Base-by-base conservation (phyloP, 1,284 basidiomycete genomes). In the Violaceomyces palustris region DNA sequence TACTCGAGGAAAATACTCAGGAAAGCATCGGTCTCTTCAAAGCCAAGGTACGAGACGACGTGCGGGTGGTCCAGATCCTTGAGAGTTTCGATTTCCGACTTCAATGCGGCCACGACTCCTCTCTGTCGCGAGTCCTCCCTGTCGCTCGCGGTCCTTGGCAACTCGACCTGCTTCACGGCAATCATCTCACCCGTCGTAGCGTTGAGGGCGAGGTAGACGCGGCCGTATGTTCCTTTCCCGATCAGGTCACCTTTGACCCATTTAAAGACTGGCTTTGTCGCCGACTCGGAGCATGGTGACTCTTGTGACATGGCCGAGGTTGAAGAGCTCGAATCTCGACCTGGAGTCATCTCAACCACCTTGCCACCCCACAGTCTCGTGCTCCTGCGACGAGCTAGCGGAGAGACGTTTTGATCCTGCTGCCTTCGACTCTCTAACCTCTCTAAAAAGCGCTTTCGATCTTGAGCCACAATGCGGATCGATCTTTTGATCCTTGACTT, bases 151-250 rank as follows among this genome's bases (percentile, higher is more conserved):
- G 90, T 93, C 38, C 83, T 83, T 1, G 93, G 92, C 46, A 93
- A 80, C 74, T 97, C 93, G 37, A 99, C 94, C 76, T 99, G 94
- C 76, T 99, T 99, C 61, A 99, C 94, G 6, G 94, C 94, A 64
- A 98, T 92, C 87, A 97, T 93, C 75, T 98, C 93, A 45, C 93
- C 93, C 0, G 92, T 96, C 1, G 89, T 93, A n/a, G 88, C 89
- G 74, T 98, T 98, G 54, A 98, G 78, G 15, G 90, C 94, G 37
- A 97, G 82, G 69, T 96, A 98, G 23, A 98, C 94, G 38, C 87
- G 83, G 6, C 93, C 93, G 68, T 92, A 99, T 4, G 91, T 94
- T 19, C 94, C 94, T 68, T 88, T 90, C 31, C 94, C 94, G 59
- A 98, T 96, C 33, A 96, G 79, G 74, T 96, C 90, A 51, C 94